Conservation (phyloP, 352 stramenopile species). For the Pythium periplocum region DNA sequence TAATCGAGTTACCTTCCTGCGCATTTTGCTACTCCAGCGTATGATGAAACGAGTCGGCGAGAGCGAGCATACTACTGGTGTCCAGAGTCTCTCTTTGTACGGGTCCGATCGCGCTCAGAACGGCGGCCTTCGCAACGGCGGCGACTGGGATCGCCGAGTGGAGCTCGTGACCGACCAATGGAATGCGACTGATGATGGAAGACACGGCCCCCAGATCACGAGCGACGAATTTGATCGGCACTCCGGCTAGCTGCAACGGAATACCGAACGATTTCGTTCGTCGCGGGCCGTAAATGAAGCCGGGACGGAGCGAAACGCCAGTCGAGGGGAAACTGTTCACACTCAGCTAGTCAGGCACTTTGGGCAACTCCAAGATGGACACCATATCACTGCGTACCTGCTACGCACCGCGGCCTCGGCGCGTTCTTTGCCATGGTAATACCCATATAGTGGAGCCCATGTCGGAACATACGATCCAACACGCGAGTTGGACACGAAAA, state of each 20-base stretch:
- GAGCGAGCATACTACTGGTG: slow-evolving; percentile 62
- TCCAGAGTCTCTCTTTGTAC: slow-evolving; percentile 54
- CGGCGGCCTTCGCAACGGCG: slow-evolving; percentile 73
- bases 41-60: slow-evolving; percentile 78
- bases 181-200: slow-evolving; percentile 43
- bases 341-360: too few relatives aligned
- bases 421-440: slow-evolving; percentile 88
- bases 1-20: background rate
- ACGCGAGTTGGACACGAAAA: slow-evolving; percentile 90
- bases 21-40: slow-evolving; percentile 27
- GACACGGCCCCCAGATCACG: slow-evolving; percentile 57
- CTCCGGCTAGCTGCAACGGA: slow-evolving; percentile 72
- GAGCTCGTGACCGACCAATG: slow-evolving; percentile 70
- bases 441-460: slow-evolving; percentile 79
- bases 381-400: slow-evolving; percentile 21
- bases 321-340: slow-evolving; percentile 53
- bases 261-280: slow-evolving; percentile 58
- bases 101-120: slow-evolving; percentile 73
- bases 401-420: slow-evolving; percentile 70
- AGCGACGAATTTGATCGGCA: slow-evolving; percentile 57
- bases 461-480: slow-evolving; percentile 70
- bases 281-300: slow-evolving; percentile 88
- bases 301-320: slow-evolving; percentile 78
- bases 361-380: too few relatives aligned
- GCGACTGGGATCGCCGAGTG: slow-evolving; percentile 54